A percentile compares a stretch with the other conserved stretches of the same genome.
Conservation (phyloP, 2,329 filamentous ascomycete genomes). For the Tetracladium maxilliforme region DNA sequence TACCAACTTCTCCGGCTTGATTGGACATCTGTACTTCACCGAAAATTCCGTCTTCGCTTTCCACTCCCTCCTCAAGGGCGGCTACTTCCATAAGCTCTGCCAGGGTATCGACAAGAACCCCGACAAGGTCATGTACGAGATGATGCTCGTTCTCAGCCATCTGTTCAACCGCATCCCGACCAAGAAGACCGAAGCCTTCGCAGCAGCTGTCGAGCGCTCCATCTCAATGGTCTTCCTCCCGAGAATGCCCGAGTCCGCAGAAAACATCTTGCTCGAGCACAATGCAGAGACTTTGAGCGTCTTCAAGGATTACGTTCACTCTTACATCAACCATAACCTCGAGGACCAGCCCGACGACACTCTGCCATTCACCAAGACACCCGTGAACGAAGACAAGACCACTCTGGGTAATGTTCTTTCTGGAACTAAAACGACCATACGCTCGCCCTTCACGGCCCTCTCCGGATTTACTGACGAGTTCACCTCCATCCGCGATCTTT, state of each 20-base stretch:
- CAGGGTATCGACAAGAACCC: slow-evolving; percentile 34
- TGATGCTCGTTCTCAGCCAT: slow-evolving; percentile 57
- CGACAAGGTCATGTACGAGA: slow-evolving; percentile 32
- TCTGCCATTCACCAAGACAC: slow-evolving; percentile 42
- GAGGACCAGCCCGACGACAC: slow-evolving; percentile 28
- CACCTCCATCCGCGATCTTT: slow-evolving; percentile 50
- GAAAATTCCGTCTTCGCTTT: slow-evolving; percentile 66
- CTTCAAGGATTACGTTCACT: slow-evolving; percentile 54
- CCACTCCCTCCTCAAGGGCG: slow-evolving; percentile 55
- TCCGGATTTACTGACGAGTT: slow-evolving; percentile 55
- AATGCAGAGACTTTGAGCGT: slow-evolving; percentile 51
- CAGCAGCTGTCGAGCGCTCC: slow-evolving; percentile 35
- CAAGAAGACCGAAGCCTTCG: slow-evolving; percentile 27
- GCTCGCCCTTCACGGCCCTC: slow-evolving; percentile 57
- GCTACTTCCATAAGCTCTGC: slow-evolving; percentile 55
- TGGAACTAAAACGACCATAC: slow-evolving; percentile 26
- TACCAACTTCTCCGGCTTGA: slow-evolving; percentile 56
- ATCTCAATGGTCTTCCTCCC: slow-evolving; percentile 54
- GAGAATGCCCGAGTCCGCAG: slow-evolving; percentile 40
- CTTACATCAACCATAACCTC: slow-evolving; percentile 52
- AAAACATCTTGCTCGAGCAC: slow-evolving; percentile 39
- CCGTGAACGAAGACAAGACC: slow-evolving; percentile 18
- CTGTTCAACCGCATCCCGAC: slow-evolving; percentile 48
- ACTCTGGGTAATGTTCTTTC: slow-evolving; percentile 10
- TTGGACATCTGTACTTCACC: slow-evolving; percentile 63